Evolutionary conservation across 192 early-diverging fungal species (phyloP).

Genomic region (Allomyces arbusculus): DNA sequence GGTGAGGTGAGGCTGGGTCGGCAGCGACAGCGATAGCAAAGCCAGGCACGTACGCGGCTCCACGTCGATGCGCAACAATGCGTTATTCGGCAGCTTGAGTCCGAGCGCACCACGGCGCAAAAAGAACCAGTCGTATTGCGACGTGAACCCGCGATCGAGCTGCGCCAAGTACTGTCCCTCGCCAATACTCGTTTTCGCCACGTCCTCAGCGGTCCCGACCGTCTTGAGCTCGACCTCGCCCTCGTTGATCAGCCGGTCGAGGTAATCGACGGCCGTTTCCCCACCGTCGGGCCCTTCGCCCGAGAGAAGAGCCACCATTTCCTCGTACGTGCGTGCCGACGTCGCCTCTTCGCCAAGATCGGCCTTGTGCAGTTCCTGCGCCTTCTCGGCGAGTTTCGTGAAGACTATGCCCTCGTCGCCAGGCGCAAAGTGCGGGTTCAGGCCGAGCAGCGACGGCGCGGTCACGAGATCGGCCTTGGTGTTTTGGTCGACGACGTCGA

Average conservation of each 20-base stretch:
- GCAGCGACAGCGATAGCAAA: too few relatives aligned
- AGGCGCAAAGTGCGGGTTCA: slow-evolving; percentile 29
- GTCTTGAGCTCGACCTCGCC: neutral
- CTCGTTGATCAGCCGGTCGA: neutral
- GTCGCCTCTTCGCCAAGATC: neutral
- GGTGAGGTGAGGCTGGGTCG: too few relatives aligned
- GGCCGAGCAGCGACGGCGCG: slow-evolving; percentile 59
- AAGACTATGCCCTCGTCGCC: slow-evolving; percentile 5
- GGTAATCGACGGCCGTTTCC: neutral
- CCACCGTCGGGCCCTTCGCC: neutral
- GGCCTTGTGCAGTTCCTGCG: neutral
- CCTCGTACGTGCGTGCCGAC: neutral
- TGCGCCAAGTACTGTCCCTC: neutral
- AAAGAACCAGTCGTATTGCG: neutral
- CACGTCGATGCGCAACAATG: too few relatives aligned
- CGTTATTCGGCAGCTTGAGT: too few relatives aligned
- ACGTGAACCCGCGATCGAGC: neutral
- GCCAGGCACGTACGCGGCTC: neutral
- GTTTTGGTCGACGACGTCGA: slow-evolving; percentile 75
- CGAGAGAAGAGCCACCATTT: neutral
- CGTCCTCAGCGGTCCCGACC: neutral
- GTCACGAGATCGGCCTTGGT: slow-evolving; percentile 29
- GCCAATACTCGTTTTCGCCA: neutral
- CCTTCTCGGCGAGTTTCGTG: slow-evolving; percentile 1
- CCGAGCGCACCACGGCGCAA: too few relatives aligned